Evolutionary conservation across 1,284 basidiomycete genomes (phyloP), one percentile per base, ranked within the genome.

Genomic region (Ganoderma sinense): DNA sequence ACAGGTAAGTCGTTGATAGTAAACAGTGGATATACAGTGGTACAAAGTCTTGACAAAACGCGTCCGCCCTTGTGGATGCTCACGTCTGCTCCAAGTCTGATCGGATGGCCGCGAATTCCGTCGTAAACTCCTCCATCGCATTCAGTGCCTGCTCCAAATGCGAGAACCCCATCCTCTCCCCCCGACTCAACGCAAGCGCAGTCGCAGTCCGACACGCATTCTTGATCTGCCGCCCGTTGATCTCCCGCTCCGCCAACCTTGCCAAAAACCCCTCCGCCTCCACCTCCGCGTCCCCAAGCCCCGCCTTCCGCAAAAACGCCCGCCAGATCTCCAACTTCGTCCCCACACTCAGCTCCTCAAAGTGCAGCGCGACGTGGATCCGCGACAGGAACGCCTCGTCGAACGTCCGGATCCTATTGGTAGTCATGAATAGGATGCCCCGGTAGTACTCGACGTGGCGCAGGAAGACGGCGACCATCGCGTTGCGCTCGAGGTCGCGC

Each of bases 321-420:
- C 79, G 78, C 88, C 88, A 89, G 40, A 89, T 85, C 76, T 88
- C 83, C 29, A 79, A 77, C 73, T 85, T 85, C 10, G 87, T 88
- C 26, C 80, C 77, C 39, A 81, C 76, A 64, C 83, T 79, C 61
- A 90, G 85, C 67, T 88, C 84, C 62, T 80, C 79, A 82, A 88
- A 90, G 80, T 88, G 87, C 2, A 90, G 82, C 4, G 88, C 87
- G 68, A 90, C 86, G 75, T 89, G 88, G 72, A 89, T 89, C 66
- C 88, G 87, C 26, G 88, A 89, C 59, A 89, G 83, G 84, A 90
- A 91, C 10, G 89, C 90, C 73, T 88, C 87, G 76, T 90, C 89
- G 77, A 90, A 90, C 2, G 86, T 83, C 70, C 86, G 85, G 61
- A 91, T 86, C 45, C 89, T 85, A 75, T 90, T 91, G 11, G 89